A percentile compares a stretch with the other conserved stretches of the same genome.
Evolutionary conservation across 2,329 filamentous ascomycete genomes (phyloP).

Genomic region (Botrytis tulipae): DNA sequence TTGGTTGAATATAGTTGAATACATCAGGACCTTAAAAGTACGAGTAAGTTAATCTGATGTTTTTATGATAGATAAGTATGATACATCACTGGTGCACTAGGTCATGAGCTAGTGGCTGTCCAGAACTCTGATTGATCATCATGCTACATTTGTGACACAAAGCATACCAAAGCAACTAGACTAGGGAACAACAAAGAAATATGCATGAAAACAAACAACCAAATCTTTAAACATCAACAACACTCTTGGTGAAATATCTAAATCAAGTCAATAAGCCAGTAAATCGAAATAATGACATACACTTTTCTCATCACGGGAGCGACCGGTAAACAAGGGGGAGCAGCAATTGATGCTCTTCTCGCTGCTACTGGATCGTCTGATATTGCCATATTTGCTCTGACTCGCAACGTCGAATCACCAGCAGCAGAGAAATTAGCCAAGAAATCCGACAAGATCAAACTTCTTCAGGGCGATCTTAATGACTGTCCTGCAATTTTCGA

Average conservation of each 20-base stretch:
- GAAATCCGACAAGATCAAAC: conserved; percentile 47
- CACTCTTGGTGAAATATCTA: neutral
- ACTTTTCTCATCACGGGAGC: conserved; percentile 45
- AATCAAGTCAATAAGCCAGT: neutral
- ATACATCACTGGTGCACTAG: neutral
- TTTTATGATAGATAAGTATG: neutral
- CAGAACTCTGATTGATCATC: neutral
- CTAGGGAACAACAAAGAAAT: neutral
- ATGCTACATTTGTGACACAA: neutral
- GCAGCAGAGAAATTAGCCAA: conserved; percentile 48
- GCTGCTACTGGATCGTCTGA: conserved; percentile 26
- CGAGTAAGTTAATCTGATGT: neutral
- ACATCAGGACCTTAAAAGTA: neutral
- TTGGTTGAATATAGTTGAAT: neutral
- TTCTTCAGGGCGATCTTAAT: conserved; percentile 57
- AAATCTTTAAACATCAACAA: conserved; percentile 1
- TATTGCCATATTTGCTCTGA: conserved; percentile 57
- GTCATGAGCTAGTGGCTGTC: neutral
- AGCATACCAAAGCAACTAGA: conserved; percentile 6
- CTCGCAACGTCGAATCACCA: conserved; percentile 50
- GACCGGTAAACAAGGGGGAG: conserved; percentile 49
- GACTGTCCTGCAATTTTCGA: conserved; percentile 50
- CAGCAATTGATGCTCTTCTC: conserved; percentile 45
- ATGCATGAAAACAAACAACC: neutral
- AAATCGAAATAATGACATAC: conserved; percentile 13